Evolutionary conservation across 2,329 filamentous ascomycete genomes (phyloP).

Genomic region (Apiospora pterosperma): DNA sequence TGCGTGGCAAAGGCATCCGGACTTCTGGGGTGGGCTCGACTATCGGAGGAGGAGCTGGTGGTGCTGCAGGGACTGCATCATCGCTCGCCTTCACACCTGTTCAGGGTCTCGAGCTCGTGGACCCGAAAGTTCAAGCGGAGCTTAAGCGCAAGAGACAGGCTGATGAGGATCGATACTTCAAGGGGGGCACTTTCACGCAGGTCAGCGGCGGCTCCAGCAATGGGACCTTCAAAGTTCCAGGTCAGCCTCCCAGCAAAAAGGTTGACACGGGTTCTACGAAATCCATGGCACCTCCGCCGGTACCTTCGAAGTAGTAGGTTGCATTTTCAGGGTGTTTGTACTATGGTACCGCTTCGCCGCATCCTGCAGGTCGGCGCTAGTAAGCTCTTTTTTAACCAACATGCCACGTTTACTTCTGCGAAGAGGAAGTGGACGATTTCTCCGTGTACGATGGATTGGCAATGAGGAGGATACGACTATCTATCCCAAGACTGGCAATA

Average conservation of each 20-base stretch:
- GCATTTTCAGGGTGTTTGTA: background rate
- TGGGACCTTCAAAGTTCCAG: conserved; percentile 72
- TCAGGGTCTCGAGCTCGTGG: conserved; percentile 90
- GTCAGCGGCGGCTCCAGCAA: conserved; percentile 48
- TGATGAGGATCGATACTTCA: conserved; percentile 95
- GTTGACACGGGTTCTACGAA: conserved; percentile 61
- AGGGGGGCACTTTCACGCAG: conserved; percentile 94
- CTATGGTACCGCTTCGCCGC: background rate
- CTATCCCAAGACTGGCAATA: too few species aligned
- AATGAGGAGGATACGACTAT: too few species aligned
- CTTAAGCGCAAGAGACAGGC: conserved; percentile 87
- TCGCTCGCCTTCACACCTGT: conserved; percentile 91
- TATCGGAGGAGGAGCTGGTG: conserved; percentile 47
- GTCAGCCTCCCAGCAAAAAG: conserved; percentile 71
- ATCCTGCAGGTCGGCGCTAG: background rate
- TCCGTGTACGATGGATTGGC: too few species aligned
- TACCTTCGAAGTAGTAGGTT: conserved; percentile 22
- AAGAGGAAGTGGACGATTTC: too few species aligned
- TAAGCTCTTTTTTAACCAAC: too few species aligned
- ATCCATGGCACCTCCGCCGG: conserved; percentile 29
- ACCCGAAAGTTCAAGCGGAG: conserved; percentile 86
- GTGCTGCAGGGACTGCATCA: conserved; percentile 73
- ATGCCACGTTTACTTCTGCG: too few species aligned
- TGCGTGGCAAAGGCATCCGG: conserved; percentile 76
- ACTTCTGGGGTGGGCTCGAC: conserved; percentile 77